These are phyloP conservation scores for Hawksworthiomyces lignivorus DNA, from an alignment of 2,329 filamentous ascomycete genomes.

Conservation along the genomic window DNA sequence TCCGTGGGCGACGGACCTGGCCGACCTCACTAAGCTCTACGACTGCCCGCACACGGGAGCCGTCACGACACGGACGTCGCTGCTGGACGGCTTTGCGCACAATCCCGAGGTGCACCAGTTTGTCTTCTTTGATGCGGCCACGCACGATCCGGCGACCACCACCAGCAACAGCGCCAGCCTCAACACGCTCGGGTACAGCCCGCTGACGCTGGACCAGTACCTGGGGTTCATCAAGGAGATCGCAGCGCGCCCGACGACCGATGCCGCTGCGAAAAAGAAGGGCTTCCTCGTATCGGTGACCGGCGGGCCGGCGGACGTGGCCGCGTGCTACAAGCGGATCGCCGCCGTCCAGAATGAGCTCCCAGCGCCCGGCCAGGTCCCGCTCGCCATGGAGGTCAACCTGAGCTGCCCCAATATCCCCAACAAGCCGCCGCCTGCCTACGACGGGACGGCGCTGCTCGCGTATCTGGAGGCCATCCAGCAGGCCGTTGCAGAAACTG, in stretches of 20 bases:
- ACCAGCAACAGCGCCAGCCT: conserved; percentile 36
- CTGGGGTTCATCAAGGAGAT: conserved; percentile 47
- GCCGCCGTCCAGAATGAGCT: conserved; percentile 27
- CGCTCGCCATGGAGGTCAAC: conserved; percentile 67
- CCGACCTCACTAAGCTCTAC: conserved; percentile 56
- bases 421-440: conserved; percentile 61
- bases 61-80: conserved; percentile 65
- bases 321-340: conserved; percentile 46
- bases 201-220: conserved; percentile 51
- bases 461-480: conserved; percentile 46
- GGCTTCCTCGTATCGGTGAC: conserved; percentile 66
- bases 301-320: conserved; percentile 51
- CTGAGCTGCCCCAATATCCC: conserved; percentile 72
- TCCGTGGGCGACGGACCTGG: conserved; percentile 63
- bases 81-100: conserved; percentile 58
- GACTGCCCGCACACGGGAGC: conserved; percentile 57
- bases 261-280: conserved; percentile 31
- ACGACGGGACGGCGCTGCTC: conserved; percentile 42
- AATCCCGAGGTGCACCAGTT: conserved; percentile 54
- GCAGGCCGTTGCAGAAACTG: neutral
- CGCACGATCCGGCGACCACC: conserved; percentile 17
- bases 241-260: conserved; percentile 16
- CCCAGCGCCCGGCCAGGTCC: conserved; percentile 23
- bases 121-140: conserved; percentile 48
- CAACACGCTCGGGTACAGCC: conserved; percentile 71